These are phyloP conservation scores for Trypanosoma avium DNA, from an alignment of 208 protist species.

Conservation along the genomic window DNA sequence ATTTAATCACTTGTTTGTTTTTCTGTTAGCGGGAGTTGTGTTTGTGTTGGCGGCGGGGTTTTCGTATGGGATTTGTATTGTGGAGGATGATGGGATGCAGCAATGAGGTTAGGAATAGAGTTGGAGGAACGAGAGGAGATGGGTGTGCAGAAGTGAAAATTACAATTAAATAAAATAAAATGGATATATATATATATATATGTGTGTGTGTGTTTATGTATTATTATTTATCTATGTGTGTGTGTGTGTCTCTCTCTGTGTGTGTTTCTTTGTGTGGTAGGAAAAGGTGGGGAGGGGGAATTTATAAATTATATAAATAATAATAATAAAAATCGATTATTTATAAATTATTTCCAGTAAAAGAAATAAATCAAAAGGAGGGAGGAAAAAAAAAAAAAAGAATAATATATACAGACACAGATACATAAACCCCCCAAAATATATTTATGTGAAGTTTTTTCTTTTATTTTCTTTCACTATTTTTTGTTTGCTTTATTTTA, in stretches of 20 bases:
- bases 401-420: no score
- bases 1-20: constrained; percentile 60
- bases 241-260: neutral
- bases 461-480: no score
- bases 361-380: no score
- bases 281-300: neutral
- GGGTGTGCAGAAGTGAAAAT: neutral
- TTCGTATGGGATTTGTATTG: constrained; percentile 26
- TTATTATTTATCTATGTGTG: neutral
- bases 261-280: neutral
- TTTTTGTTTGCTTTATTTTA: no score
- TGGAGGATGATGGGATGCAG: constrained; percentile 14
- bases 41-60: constrained; percentile 21
- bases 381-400: no score
- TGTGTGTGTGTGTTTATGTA: neutral
- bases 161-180: no score
- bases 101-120: neutral
- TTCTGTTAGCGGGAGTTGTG: constrained; percentile 30
- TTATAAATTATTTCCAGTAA: no score
- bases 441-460: no score
- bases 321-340: no score
- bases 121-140: constrained; percentile 1
- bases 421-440: no score
- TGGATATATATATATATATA: neutral
- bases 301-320: neutral